These are phyloP conservation scores for Ajuga chamaepitys DNA, from an alignment of 257 asterid species.

Conservation along the genomic window DNA sequence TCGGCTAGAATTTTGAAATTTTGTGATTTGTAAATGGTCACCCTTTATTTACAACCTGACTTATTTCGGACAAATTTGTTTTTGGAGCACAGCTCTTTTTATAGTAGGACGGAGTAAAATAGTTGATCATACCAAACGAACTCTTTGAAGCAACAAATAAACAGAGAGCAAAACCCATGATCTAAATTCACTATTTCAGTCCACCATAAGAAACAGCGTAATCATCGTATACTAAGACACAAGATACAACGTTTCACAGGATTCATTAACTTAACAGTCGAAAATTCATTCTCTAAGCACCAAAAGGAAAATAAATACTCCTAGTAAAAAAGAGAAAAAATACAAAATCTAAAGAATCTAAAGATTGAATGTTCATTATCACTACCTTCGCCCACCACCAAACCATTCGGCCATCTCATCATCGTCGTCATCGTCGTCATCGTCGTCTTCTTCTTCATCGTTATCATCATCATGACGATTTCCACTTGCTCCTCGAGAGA, in stretches of 20 bases:
- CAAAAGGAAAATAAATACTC: too few species aligned
- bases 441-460: conserved; percentile 42
- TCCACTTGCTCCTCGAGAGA: conserved; percentile 1
- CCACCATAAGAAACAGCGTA: not conserved
- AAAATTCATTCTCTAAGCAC: not conserved
- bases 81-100: too few species aligned
- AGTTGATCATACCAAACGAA: not conserved
- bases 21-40: too few species aligned
- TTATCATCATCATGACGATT: conserved; percentile 30
- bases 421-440: conserved; percentile 40
- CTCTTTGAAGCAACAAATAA: not conserved
- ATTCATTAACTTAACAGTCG: not conserved
- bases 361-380: not conserved
- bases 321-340: too few species aligned
- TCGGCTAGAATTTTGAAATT: too few species aligned
- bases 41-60: too few species aligned
- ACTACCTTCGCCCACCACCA: conserved; percentile 19
- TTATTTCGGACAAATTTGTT: too few species aligned
- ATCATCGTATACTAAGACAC: not conserved
- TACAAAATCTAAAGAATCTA: too few species aligned
- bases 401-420: conserved; percentile 86
- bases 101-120: too few species aligned
- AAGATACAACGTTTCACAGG: too few species aligned
- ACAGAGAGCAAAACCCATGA: not conserved
- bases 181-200: not conserved